A percentile compares a stretch with the other conserved stretches of the same genome.
These are phyloP conservation scores for Macroventuria anomochaeta DNA, from an alignment of 2,329 filamentous ascomycete genomes.

Conservation along the genomic window DNA sequence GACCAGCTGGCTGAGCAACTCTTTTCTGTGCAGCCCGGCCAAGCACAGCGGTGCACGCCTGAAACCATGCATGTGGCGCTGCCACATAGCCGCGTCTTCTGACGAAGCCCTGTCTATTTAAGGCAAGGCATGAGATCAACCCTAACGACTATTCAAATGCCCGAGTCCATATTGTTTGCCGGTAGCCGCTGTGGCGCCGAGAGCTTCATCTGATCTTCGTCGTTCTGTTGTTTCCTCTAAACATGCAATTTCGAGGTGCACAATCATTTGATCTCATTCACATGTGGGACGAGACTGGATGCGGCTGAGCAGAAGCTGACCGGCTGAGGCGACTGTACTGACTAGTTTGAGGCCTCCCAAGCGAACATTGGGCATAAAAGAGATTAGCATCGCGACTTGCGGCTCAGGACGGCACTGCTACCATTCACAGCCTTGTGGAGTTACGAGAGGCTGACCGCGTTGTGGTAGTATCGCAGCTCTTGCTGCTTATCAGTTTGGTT, in stretches of 20 bases:
- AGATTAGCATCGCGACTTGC: slow-evolving; percentile 2
- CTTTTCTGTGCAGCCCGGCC: slow-evolving; percentile 16
- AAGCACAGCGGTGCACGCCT: slow-evolving; percentile 15
- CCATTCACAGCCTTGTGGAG: slow-evolving; percentile 9
- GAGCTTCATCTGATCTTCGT: not conserved
- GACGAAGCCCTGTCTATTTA: slow-evolving; percentile 20
- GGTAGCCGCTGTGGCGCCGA: not conserved
- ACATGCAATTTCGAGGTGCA: not conserved
- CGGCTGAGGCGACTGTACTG: not conserved
- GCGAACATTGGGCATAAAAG: slow-evolving; percentile 3
- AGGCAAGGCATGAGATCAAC: slow-evolving; percentile 14
- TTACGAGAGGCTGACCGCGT: slow-evolving; percentile 2
- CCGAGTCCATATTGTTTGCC: slow-evolving; percentile 1
- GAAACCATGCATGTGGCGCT: slow-evolving; percentile 16
- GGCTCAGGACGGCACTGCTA: not conserved
- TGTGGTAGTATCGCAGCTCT: not conserved
- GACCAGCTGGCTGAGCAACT: slow-evolving; percentile 8
- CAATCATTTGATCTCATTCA: not conserved
- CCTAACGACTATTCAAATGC: slow-evolving; percentile 4
- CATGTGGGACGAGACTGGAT: not conserved
- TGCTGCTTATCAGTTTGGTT: too few species aligned
- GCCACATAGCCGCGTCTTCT: slow-evolving; percentile 13
- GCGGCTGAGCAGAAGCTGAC: slow-evolving; percentile 10
- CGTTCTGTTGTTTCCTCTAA: not conserved
- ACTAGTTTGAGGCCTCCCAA: slow-evolving; percentile 8